Evolutionary conservation across 1,284 basidiomycete genomes (phyloP).

Genomic region (Cryptococcus sp.): DNA sequence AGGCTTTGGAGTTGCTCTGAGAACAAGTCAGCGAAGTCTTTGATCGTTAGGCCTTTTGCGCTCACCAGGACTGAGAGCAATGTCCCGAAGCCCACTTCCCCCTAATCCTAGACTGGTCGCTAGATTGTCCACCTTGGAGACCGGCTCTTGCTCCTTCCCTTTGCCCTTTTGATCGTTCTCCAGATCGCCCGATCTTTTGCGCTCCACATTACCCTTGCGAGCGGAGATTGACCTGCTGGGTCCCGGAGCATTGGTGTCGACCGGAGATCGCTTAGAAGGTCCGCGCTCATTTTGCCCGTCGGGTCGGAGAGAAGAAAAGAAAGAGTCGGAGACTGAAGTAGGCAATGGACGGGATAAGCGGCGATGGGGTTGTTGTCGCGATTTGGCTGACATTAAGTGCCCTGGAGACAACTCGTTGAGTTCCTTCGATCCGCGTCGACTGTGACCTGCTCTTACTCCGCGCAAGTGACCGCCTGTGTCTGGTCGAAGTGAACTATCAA

Average conservation of each 20-base stretch:
- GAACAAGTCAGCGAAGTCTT: neutral
- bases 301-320: neutral
- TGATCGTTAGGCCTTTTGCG: neutral
- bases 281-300: neutral
- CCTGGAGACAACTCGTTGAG: neutral
- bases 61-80: constrained; percentile 36
- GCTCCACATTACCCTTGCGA: neutral
- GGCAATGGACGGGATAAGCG: neutral
- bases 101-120: constrained; percentile 41
- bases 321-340: constrained; percentile 1
- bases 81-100: constrained; percentile 15
- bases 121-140: constrained; percentile 16
- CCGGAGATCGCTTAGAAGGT: neutral
- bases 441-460: constrained; percentile 6
- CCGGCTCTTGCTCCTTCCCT: constrained; percentile 26
- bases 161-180: constrained; percentile 16
- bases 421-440: constrained; percentile 7
- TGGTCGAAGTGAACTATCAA: too few relatives aligned
- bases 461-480: constrained; percentile 4
- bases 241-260: neutral
- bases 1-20: constrained; percentile 46
- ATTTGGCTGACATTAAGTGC: too few relatives aligned
- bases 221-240: constrained; percentile 4
- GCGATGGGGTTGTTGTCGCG: too few relatives aligned
- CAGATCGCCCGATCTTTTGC: constrained; percentile 16